Percentiles rank a stretch among this genome's conserved stretches.
Evolutionary conservation across 208 protist genomes (phyloP).

Genomic region (Leishmania guyanensis): DNA sequence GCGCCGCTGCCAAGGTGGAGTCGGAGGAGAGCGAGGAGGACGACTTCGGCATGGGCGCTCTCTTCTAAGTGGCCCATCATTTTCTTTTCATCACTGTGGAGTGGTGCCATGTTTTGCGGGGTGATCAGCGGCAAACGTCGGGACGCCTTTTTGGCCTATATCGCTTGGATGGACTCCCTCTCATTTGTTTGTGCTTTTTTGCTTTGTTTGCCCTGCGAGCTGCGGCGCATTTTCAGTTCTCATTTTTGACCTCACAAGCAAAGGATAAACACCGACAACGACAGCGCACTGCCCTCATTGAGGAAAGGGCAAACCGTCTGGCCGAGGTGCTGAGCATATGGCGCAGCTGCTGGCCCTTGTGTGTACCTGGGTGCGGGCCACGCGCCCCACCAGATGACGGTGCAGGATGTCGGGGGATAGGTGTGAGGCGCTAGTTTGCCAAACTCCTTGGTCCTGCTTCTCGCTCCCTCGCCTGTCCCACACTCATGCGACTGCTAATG

Average conservation of each 20-base stretch:
- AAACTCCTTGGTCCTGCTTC: not conserved
- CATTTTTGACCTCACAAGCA: not conserved
- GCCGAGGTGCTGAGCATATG: too few relatives aligned
- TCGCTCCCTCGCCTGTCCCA: not conserved
- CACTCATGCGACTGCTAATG: not conserved
- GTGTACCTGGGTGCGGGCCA: not conserved
- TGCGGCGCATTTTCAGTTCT: not conserved
- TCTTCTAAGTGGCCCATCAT: conserved; percentile 59
- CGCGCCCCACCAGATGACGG: not conserved
- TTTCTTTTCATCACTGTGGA: not conserved
- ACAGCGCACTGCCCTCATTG: too few relatives aligned
- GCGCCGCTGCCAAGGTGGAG: conserved; percentile 50
- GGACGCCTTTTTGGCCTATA: too few relatives aligned
- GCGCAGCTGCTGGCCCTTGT: not conserved
- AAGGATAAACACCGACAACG: too few relatives aligned
- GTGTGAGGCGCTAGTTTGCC: not conserved
- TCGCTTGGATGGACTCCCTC: too few relatives aligned
- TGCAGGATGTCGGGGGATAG: not conserved
- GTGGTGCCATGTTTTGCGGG: not conserved
- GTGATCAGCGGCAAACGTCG: not conserved
- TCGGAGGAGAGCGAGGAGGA: conserved; percentile 83
- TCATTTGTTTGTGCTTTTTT: not conserved
- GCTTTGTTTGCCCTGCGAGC: not conserved
- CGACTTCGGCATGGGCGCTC: conserved; percentile 81
- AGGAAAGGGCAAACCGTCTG: not conserved